A percentile compares a stretch with the other conserved stretches of the same genome.
phyloP scores from a whole-genome alignment of 208 protist species.

The Leishmania aethiopica region DNA sequence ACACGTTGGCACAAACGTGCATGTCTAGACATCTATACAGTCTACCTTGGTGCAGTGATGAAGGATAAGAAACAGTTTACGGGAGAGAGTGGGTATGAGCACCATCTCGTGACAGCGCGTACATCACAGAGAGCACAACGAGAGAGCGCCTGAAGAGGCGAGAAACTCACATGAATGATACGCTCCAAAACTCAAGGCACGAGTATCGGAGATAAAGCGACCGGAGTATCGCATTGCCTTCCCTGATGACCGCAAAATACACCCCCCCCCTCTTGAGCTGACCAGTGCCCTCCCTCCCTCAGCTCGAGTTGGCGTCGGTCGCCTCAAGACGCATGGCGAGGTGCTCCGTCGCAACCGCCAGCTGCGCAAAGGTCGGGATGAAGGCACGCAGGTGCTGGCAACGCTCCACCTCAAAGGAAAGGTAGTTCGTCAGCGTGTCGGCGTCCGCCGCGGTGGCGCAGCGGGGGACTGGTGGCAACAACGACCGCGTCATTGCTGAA shows the following conservation, averaged over 20 bases:
- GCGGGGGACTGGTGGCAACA: constrained; percentile 29
- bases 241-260: not conserved
- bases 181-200: not conserved
- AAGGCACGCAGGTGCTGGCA: constrained; percentile 58
- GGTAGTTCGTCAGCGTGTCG: constrained; percentile 39
- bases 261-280: not conserved
- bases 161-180: not conserved
- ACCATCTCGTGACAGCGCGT: not conserved
- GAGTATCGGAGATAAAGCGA: not conserved
- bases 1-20: not conserved
- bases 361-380: constrained; percentile 79
- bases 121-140: not conserved
- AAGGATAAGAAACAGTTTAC: not conserved
- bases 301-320: not conserved
- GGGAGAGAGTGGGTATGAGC: not conserved
- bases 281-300: not conserved
- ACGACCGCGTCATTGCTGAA: not conserved
- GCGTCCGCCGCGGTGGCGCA: constrained; percentile 61
- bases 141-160: not conserved
- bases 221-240: not conserved
- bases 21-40: not conserved
- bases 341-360: constrained; percentile 77
- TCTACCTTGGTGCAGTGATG: not conserved
- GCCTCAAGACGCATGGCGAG: constrained; percentile 43
- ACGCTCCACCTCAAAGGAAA: constrained; percentile 74